phyloP scores from a whole-genome alignment of 352 stramenopile genomes.

The Pythium periplocum region DNA sequence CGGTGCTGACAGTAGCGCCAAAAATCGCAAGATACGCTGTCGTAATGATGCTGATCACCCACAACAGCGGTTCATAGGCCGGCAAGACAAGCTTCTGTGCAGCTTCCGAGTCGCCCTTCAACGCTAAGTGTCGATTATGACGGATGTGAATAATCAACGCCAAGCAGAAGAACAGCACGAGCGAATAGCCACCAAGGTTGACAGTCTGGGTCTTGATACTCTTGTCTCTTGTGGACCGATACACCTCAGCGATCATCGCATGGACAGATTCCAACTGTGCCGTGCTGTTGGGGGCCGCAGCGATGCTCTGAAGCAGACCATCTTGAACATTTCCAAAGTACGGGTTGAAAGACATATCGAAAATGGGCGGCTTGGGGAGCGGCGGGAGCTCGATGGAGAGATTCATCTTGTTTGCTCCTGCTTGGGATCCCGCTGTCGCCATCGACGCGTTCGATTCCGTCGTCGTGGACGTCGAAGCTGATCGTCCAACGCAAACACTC shows the following conservation, averaged over 20 bases:
- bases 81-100: constrained; percentile 44
- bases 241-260: too few relatives aligned
- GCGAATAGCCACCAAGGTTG: neutral
- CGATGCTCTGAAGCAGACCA: neutral
- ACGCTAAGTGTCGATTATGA: constrained; percentile 37
- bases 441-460: too few relatives aligned
- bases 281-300: neutral
- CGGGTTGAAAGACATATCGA: constrained; percentile 1
- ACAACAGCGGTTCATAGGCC: constrained; percentile 50
- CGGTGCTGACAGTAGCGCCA: constrained; percentile 19
- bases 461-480: too few relatives aligned
- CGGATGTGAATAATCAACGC: constrained; percentile 37
- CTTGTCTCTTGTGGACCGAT: too few relatives aligned
- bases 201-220: too few relatives aligned
- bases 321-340: neutral
- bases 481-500: too few relatives aligned
- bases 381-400: neutral
- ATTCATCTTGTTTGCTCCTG: too few relatives aligned
- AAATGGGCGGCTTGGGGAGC: neutral
- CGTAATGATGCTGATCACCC: constrained; percentile 27
- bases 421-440: too few relatives aligned
- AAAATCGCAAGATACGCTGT: constrained; percentile 27
- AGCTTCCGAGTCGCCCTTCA: constrained; percentile 31
- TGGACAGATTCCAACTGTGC: too few relatives aligned
- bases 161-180: constrained; percentile 3